These are phyloP conservation scores for Schoenoplectus triqueter DNA, from an alignment of 202 grass and related monocot species.

Conservation along the genomic window DNA sequence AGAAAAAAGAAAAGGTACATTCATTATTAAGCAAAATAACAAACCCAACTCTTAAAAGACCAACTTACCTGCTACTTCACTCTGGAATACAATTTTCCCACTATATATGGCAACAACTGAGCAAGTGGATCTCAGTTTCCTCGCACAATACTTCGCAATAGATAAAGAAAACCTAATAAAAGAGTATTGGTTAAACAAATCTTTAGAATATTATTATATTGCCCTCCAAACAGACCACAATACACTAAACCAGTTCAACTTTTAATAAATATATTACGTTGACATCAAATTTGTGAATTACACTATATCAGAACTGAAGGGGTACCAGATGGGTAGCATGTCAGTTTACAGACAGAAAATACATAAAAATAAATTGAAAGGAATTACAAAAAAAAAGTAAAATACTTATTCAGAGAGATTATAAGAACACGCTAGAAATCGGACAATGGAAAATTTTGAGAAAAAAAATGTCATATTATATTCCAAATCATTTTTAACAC, in stretches of 20 bases:
- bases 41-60: neutral
- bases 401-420: neutral
- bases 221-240: neutral
- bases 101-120: constrained; percentile 66
- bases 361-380: neutral
- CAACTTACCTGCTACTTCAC: constrained; percentile 52
- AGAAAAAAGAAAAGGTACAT: neutral
- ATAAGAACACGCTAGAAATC: neutral
- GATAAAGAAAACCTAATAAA: constrained; percentile 60
- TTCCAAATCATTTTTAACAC: too few species aligned
- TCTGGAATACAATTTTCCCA: constrained; percentile 85
- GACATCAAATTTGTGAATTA: neutral
- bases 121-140: constrained; percentile 70
- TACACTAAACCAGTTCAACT: neutral
- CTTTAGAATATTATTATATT: constrained; percentile 27
- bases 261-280: neutral
- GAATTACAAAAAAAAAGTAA: neutral
- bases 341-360: neutral
- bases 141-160: constrained; percentile 83
- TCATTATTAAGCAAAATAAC: neutral
- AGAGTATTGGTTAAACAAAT: constrained; percentile 18
- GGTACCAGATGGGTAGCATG: neutral
- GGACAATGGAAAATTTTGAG: neutral
- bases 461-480: too few species aligned
- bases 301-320: neutral